Conservation (phyloP, 1,284 basidiomycete genomes). For the Cystobasidium sp. region DNA sequence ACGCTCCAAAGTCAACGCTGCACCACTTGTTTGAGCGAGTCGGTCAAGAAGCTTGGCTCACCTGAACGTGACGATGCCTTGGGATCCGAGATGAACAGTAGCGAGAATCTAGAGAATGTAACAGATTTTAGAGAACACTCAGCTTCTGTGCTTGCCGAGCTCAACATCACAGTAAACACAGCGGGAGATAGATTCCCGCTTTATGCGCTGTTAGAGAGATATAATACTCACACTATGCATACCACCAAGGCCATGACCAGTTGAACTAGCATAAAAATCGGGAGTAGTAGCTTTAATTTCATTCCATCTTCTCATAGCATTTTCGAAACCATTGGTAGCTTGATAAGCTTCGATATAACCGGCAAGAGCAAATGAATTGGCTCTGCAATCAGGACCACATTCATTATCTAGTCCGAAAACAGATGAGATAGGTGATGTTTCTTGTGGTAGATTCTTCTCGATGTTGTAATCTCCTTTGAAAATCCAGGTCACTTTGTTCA, state of each 20-base stretch:
- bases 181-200: too few relatives aligned
- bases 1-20: background rate
- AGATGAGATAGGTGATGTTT: constrained; percentile 12
- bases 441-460: constrained; percentile 40
- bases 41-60: background rate
- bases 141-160: background rate
- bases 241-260: constrained; percentile 44
- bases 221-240: constrained; percentile 8
- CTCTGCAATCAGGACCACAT: constrained; percentile 41
- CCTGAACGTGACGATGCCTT: constrained; percentile 24
- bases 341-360: constrained; percentile 41
- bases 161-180: too few relatives aligned
- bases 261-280: constrained; percentile 19
- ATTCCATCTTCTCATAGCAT: constrained; percentile 20
- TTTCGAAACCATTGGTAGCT: constrained; percentile 41
- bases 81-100: constrained; percentile 10
- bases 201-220: background rate
- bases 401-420: constrained; percentile 29
- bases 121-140: background rate
- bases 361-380: constrained; percentile 29
- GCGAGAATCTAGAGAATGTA: constrained; percentile 8
- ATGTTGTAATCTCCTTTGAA: constrained; percentile 43
- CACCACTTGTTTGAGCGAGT: too few relatives aligned
- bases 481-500: constrained; percentile 41
- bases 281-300: constrained; percentile 15